A percentile compares a stretch with the other conserved stretches of the same genome.
phyloP scores from a whole-genome alignment of 2,329 filamentous ascomycete species.

The Colletotrichum neosansevieriae region DNA sequence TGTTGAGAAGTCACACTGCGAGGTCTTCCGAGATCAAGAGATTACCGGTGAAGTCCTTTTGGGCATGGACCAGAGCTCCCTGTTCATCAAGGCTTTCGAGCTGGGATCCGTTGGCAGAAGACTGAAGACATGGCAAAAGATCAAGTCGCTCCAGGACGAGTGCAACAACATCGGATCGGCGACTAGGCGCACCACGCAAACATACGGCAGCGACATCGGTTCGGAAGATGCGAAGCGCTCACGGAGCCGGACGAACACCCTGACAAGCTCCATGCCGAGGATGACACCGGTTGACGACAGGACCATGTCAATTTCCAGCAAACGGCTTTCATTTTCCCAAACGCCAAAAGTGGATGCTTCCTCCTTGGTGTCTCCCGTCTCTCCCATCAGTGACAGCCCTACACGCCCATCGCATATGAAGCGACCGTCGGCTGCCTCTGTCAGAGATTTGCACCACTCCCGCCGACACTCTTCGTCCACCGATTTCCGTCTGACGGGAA shows the following conservation, averaged over 20 bases:
- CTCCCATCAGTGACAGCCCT: constrained; percentile 59
- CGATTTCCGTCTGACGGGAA: constrained; percentile 69
- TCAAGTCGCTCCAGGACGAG: constrained; percentile 91
- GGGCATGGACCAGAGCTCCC: constrained; percentile 93
- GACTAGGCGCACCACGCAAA: constrained; percentile 65
- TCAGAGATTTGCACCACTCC: constrained; percentile 85
- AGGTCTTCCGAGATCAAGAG: constrained; percentile 95
- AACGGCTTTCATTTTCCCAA: constrained; percentile 62
- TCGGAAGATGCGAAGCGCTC: constrained; percentile 64
- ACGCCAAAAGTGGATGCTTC: constrained; percentile 63
- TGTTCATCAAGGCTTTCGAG: constrained; percentile 96
- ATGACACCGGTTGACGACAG: constrained; percentile 57
- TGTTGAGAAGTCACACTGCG: constrained; percentile 90
- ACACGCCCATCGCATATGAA: constrained; percentile 63
- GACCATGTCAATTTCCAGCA: constrained; percentile 60
- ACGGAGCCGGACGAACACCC: constrained; percentile 69
- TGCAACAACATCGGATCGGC: constrained; percentile 67
- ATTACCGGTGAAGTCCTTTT: constrained; percentile 94
- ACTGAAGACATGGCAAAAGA: constrained; percentile 96
- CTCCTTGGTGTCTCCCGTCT: constrained; percentile 55
- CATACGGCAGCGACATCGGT: constrained; percentile 69
- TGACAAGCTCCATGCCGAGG: constrained; percentile 61
- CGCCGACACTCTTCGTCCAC: constrained; percentile 85
- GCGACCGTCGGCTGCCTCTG: constrained; percentile 82
- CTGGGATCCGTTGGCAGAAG: constrained; percentile 90